Evolutionary conservation across 495 filamentous ascomycete species (phyloP), one percentile per base, ranked within the genome.

Genomic region (Cryomyces antarcticus): DNA sequence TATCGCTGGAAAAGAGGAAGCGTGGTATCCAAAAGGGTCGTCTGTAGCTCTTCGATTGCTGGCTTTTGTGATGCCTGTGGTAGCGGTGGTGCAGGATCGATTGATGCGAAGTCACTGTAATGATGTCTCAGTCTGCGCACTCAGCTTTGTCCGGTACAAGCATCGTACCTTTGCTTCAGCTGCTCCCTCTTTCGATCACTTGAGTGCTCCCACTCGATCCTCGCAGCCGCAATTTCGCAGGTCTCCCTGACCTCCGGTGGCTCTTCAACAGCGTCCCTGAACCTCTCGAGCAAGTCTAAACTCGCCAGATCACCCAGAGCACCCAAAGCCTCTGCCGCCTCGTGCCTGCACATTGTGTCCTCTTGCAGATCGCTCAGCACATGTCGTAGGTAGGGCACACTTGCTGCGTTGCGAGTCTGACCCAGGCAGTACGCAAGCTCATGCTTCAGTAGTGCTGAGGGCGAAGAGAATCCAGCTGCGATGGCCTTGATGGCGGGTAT

Each of bases 391-490:
- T 72, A 74, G 1, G 82, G 68, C 3, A 83, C 70, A 5, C 87
- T 78, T 17, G 79, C 75, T 11, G 63, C 52, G 54, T 93, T 81
- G 36, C 72, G 71, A 11, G 83, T 82, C 62, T 99, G 89, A 28
- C 89, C 89, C 0, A 99, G 73, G 57, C 89, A 99, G 62, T 99
- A 99, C 31, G 92, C 92, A 31, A 96, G 68, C 59, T 96, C 89
- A 57, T 97, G 89, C 62, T 95, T 89, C 43, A 94, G 69, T 1
- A 93, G 67, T 5, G 78, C 86, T 5, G 89, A 96, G 0, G 74
- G 75, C 2, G 88, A 93, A 3, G 69, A 49, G 49, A 96, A 88
- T 4, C 69, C 89, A 4, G 87, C 83, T 4, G 88, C 85, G 50
- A 99, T 96, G 10, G 92, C 87, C 35, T 93, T 70, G 51, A 97